Conservation (phyloP, 202 grass and related monocot species). For the Thinopyrum obtusiflorum region DNA sequence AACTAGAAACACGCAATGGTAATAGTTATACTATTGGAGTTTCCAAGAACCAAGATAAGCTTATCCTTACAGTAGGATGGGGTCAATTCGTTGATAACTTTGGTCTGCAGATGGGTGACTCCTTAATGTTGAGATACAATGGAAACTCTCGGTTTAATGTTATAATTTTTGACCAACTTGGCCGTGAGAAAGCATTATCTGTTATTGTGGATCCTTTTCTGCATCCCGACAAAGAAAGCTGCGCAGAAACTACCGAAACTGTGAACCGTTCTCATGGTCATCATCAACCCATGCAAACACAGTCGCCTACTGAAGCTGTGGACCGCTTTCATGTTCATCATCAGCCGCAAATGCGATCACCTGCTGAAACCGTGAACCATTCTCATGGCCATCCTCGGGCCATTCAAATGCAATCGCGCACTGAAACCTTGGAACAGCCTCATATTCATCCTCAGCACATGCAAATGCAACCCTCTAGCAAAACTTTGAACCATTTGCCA, state of each 20-base stretch:
- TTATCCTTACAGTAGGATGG: slow-evolving; percentile 22
- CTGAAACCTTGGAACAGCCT: not conserved
- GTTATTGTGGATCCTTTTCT: not conserved
- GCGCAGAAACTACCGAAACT: not conserved
- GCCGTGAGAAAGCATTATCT: slow-evolving; percentile 22
- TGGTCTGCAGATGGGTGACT: slow-evolving; percentile 7
- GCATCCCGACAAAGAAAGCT: not conserved
- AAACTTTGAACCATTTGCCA: not conserved
- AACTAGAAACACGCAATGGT: slow-evolving; percentile 15
- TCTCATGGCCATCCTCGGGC: not conserved
- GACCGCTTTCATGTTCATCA: not conserved
- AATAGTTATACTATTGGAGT: not conserved
- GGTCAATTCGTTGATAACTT: slow-evolving; percentile 15
- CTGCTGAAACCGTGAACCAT: not conserved
- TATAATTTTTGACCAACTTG: slow-evolving; percentile 29
- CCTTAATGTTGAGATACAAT: slow-evolving; percentile 27
- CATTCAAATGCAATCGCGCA: not conserved
- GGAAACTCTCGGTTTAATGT: slow-evolving; percentile 30
- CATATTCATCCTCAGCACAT: not conserved
- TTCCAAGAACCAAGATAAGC: not conserved
- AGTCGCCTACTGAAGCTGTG: not conserved
- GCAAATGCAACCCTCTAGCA: not conserved
- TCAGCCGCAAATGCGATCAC: not conserved
- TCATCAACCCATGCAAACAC: not conserved
- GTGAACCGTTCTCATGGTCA: not conserved